A percentile compares a stretch with the other conserved stretches of the same genome.
Evolutionary conservation across 805 yeast species (phyloP).

Genomic region (Ogataea dorogensis): DNA sequence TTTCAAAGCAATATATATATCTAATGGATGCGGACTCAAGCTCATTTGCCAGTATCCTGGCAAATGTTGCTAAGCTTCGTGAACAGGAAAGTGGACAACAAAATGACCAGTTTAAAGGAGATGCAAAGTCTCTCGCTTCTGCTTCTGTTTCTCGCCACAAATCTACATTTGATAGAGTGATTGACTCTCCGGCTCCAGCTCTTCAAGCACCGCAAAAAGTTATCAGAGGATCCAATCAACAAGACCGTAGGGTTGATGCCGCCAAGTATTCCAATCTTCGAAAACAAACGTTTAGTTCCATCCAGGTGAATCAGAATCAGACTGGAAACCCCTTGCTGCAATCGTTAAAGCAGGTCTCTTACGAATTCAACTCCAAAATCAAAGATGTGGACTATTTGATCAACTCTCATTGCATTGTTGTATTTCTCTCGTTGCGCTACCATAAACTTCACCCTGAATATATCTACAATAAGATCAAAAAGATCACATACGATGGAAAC

Average conservation of each 20-base stretch:
- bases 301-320: constrained; percentile 63
- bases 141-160: neutral
- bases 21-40: constrained; percentile 38
- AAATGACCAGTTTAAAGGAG: neutral
- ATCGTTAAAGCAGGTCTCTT: constrained; percentile 49
- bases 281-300: constrained; percentile 33
- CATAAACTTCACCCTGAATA: constrained; percentile 78
- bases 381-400: constrained; percentile 64
- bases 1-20: constrained; percentile 1
- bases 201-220: constrained; percentile 8
- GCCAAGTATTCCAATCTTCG: constrained; percentile 18
- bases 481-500: constrained; percentile 24
- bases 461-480: constrained; percentile 54
- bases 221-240: constrained; percentile 16
- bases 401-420: constrained; percentile 51
- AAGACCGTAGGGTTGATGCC: constrained; percentile 17
- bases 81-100: constrained; percentile 33
- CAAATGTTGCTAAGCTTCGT: constrained; percentile 63
- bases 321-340: constrained; percentile 69
- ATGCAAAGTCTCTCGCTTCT: neutral
- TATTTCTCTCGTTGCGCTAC: constrained; percentile 67
- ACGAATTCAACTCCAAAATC: constrained; percentile 50
- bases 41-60: constrained; percentile 68
- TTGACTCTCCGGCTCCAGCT: constrained; percentile 1
- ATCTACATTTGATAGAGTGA: constrained; percentile 10